Conservation (phyloP, 208 protist genomes). For the Leishmania tropica region DNA sequence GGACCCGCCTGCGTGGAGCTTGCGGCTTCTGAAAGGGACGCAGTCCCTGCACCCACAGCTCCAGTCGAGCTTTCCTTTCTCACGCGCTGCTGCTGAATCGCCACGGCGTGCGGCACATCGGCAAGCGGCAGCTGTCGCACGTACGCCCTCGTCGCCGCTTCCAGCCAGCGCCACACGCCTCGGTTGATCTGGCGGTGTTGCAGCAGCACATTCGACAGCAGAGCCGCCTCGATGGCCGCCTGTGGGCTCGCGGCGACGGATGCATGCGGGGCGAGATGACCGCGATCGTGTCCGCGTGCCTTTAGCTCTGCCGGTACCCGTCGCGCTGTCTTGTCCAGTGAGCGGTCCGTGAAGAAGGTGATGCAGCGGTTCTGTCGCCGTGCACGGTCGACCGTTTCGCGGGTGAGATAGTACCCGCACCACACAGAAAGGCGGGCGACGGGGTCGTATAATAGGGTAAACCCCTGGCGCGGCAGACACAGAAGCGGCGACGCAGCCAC, state of each 20-base stretch:
- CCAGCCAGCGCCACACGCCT: constrained; percentile 61
- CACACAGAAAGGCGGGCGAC: constrained; percentile 40
- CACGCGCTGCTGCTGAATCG: not conserved
- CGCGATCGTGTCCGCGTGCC: constrained; percentile 42
- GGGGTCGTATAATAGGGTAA: constrained; percentile 54
- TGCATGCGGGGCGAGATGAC: constrained; percentile 74
- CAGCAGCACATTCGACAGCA: constrained; percentile 61
- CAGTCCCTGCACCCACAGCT: not conserved
- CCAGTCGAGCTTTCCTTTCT: not conserved
- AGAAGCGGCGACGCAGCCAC: constrained; percentile 13
- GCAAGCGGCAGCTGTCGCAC: constrained; percentile 21
- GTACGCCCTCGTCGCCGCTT: constrained; percentile 45
- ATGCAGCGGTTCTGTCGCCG: constrained; percentile 28
- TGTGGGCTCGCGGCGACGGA: constrained; percentile 42
- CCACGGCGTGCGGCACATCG: not conserved
- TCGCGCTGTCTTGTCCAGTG: constrained; percentile 30
- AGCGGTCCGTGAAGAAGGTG: constrained; percentile 42
- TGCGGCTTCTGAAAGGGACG: not conserved
- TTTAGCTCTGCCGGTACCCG: constrained; percentile 26
- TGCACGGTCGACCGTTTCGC: constrained; percentile 21
- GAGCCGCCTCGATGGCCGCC: constrained; percentile 43
- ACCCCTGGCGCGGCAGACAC: constrained; percentile 42
- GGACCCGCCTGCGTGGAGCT: not conserved
- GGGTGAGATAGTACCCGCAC: constrained; percentile 55
- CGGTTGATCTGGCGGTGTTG: constrained; percentile 57